Conservation (phyloP, 495 filamentous ascomycete species). For the Delitschia confertaspora region DNA sequence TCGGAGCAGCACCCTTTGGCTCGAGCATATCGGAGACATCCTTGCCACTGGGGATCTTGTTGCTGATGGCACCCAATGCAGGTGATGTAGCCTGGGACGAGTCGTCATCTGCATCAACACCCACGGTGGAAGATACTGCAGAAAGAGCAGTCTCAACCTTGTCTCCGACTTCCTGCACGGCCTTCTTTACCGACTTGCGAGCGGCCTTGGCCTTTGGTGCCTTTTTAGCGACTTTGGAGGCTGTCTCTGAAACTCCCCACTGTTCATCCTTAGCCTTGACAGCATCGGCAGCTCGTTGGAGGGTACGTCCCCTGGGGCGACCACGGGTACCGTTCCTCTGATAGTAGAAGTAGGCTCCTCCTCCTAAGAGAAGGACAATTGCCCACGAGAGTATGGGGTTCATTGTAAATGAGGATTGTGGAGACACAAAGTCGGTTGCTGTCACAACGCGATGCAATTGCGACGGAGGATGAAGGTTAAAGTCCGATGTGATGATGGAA, state of each 20-base stretch:
- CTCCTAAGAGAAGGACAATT: slow-evolving; percentile 19
- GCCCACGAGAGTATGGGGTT: slow-evolving; percentile 26
- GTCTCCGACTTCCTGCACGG: slow-evolving; percentile 16
- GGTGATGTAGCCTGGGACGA: slow-evolving; percentile 30
- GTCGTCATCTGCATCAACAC: slow-evolving; percentile 65
- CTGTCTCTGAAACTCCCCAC: slow-evolving; percentile 12
- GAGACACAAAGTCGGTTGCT: background rate
- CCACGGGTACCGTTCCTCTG: slow-evolving; percentile 2
- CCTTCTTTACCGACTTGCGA: slow-evolving; percentile 21
- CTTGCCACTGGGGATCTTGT: slow-evolving; percentile 36
- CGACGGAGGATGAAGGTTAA: too few relatives aligned
- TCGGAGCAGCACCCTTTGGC: slow-evolving; percentile 55
- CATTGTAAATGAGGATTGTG: slow-evolving; percentile 4
- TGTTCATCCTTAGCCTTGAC: background rate
- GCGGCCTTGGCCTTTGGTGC: slow-evolving; percentile 11
- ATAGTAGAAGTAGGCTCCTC: slow-evolving; percentile 27
- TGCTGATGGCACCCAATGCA: slow-evolving; percentile 6
- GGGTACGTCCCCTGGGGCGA: slow-evolving; percentile 6
- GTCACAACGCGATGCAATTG: too few relatives aligned
- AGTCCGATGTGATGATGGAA: too few relatives aligned
- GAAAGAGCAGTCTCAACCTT: slow-evolving; percentile 23
- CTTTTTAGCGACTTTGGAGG: slow-evolving; percentile 15
- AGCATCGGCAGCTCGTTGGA: slow-evolving; percentile 4
- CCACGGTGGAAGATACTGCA: slow-evolving; percentile 52
- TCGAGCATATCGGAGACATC: slow-evolving; percentile 87